These are phyloP conservation scores for Ustilago shanxiensis DNA, from an alignment of 1,284 basidiomycete genomes.

Conservation along the genomic window DNA sequence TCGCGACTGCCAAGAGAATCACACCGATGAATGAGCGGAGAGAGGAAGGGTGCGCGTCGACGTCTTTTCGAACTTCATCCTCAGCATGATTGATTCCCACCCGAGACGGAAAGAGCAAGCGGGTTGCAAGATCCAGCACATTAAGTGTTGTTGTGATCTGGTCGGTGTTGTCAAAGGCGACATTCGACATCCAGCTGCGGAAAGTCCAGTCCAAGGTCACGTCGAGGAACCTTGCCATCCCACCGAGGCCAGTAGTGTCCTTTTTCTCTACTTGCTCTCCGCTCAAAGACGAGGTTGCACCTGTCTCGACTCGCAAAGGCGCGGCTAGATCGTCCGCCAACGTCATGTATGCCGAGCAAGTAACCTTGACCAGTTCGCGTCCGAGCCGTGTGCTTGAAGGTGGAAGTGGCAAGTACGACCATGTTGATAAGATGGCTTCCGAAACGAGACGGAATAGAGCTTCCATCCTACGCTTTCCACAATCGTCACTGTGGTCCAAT, in stretches of 20 bases:
- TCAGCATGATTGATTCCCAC: neutral
- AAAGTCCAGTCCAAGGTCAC: slow-evolving; percentile 36
- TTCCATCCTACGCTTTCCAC: slow-evolving; percentile 28
- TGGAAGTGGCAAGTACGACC: slow-evolving; percentile 45
- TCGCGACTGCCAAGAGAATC: slow-evolving; percentile 17
- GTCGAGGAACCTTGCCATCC: slow-evolving; percentile 23
- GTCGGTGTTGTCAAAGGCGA: slow-evolving; percentile 19
- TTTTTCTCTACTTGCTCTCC: neutral
- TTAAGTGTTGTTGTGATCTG: slow-evolving; percentile 7
- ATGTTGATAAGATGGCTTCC: slow-evolving; percentile 33
- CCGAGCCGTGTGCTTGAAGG: slow-evolving; percentile 18
- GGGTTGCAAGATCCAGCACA: slow-evolving; percentile 5
- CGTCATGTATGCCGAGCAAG: slow-evolving; percentile 15
- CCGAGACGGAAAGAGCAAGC: slow-evolving; percentile 10
- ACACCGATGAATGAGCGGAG: neutral
- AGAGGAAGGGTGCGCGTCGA: neutral
- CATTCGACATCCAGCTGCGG: slow-evolving; percentile 18
- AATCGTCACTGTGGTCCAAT: slow-evolving; percentile 11
- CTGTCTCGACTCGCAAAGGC: neutral
- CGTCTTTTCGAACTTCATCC: neutral
- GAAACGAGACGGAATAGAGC: slow-evolving; percentile 27
- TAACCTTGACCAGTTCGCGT: slow-evolving; percentile 17
- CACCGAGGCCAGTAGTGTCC: neutral
- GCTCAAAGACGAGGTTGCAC: too few species aligned
- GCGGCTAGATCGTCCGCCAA: slow-evolving; percentile 19